Evolutionary conservation across 352 stramenopile species (phyloP).

Genomic region (Elongisporangium undulatum): DNA sequence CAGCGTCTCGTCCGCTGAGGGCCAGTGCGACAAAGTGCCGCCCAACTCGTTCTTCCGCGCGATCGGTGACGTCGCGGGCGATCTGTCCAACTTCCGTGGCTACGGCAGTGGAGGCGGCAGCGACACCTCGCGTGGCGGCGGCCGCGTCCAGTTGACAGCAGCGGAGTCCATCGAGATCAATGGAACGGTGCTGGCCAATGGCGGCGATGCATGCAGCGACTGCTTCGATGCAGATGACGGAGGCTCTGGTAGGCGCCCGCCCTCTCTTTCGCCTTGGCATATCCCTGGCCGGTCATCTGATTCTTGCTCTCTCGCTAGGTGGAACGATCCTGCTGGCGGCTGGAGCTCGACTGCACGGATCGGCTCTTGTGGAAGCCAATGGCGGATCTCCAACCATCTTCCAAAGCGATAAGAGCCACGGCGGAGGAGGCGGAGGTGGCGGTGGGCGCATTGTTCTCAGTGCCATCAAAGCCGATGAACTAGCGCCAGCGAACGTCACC

Average conservation of each 20-base stretch:
- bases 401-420: conserved; percentile 17
- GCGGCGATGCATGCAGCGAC: conserved; percentile 38
- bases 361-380: conserved; percentile 39
- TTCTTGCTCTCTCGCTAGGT: conserved; percentile 12
- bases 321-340: conserved; percentile 44
- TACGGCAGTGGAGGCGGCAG: conserved; percentile 79
- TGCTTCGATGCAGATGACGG: conserved; percentile 48
- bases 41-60: conserved; percentile 57
- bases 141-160: conserved; percentile 45
- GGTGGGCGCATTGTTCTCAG: conserved; percentile 55
- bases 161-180: conserved; percentile 42
- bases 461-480: conserved; percentile 31
- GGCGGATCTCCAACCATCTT: conserved; percentile 44
- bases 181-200: conserved; percentile 61
- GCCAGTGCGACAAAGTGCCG: conserved; percentile 46
- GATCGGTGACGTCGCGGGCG: conserved; percentile 55
- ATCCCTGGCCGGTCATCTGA: neutral
- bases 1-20: conserved; percentile 30
- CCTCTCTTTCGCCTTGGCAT: neutral
- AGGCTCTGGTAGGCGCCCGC: conserved; percentile 27
- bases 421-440: conserved; percentile 51
- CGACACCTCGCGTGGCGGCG: conserved; percentile 54
- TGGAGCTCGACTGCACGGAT: conserved; percentile 32
- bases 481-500: conserved; percentile 30
- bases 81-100: conserved; percentile 62